Evolutionary conservation across 2,329 filamentous ascomycete genomes (phyloP).

Genomic region (Colletotrichum phormii): DNA sequence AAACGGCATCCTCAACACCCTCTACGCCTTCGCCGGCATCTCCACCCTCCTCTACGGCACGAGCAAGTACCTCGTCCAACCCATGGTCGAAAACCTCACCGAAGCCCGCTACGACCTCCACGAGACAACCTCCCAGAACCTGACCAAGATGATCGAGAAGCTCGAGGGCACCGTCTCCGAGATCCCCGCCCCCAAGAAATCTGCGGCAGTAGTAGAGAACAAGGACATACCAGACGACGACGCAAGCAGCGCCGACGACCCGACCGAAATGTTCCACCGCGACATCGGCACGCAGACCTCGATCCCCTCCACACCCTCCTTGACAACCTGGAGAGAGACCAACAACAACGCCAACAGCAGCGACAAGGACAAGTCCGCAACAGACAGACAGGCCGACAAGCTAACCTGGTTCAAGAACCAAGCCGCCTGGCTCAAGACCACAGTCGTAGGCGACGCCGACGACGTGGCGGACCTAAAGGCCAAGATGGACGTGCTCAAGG

Average conservation of each 20-base stretch:
- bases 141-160: slow-evolving; percentile 59
- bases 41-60: slow-evolving; percentile 77
- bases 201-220: slow-evolving; percentile 23
- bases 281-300: slow-evolving; percentile 85
- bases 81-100: slow-evolving; percentile 66
- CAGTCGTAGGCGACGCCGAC: slow-evolving; percentile 58
- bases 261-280: slow-evolving; percentile 83
- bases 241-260: slow-evolving; percentile 63
- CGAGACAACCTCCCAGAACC: slow-evolving; percentile 58
- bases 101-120: slow-evolving; percentile 65
- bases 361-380: neutral
- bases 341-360: slow-evolving; percentile 27
- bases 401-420: slow-evolving; percentile 56
- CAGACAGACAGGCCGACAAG: slow-evolving; percentile 53
- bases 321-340: neutral
- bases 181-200: slow-evolving; percentile 57
- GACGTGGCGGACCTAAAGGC: slow-evolving; percentile 63
- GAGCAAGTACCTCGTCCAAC: slow-evolving; percentile 75
- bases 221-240: slow-evolving; percentile 13
- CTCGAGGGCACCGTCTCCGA: slow-evolving; percentile 71
- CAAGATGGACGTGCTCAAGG: slow-evolving; percentile 68
- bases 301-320: slow-evolving; percentile 38
- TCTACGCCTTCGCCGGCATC: slow-evolving; percentile 68
- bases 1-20: slow-evolving; percentile 66
- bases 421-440: slow-evolving; percentile 56